These are phyloP conservation scores for Tephrocybe sp. DNA, from an alignment of 768 basidiomycete genomes.

Conservation along the genomic window DNA sequence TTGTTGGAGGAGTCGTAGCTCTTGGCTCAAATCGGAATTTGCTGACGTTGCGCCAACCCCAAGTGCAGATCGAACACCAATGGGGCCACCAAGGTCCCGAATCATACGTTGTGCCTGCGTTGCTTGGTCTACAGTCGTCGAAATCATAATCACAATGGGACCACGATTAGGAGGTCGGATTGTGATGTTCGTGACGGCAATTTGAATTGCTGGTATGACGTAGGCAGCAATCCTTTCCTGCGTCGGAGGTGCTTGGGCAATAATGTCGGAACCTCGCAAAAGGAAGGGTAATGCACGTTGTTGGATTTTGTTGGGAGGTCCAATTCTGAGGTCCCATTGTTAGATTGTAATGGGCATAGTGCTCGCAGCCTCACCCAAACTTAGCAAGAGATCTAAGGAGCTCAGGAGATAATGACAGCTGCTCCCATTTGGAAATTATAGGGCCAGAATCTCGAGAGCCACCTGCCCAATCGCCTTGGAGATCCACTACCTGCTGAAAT, in stretches of 20 bases:
- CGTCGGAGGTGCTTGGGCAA: constrained; percentile 97
- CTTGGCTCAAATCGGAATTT: constrained; percentile 63
- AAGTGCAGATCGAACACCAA: constrained; percentile 87
- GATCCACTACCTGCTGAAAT: constrained; percentile 46
- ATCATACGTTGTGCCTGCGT: constrained; percentile 96
- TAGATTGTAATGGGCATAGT: constrained; percentile 4
- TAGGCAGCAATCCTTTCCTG: constrained; percentile 98
- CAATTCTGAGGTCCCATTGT: constrained; percentile 64
- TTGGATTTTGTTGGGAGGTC: constrained; percentile 98
- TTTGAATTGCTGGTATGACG: constrained; percentile 86
- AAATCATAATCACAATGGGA: constrained; percentile 88
- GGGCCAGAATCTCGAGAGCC: constrained; percentile 68
- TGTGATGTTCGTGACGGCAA: constrained; percentile 64
- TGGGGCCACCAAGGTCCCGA: constrained; percentile 88
- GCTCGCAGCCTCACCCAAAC: constrained; percentile 71
- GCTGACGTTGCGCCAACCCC: constrained; percentile 77
- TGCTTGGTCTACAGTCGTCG: constrained; percentile 97
- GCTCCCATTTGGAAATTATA: constrained; percentile 94
- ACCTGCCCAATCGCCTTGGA: constrained; percentile 53
- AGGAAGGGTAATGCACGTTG: constrained; percentile 95
- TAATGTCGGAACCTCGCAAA: constrained; percentile 91
- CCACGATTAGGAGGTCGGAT: constrained; percentile 65
- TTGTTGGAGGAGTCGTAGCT: constrained; percentile 81
- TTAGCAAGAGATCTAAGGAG: constrained; percentile 84
- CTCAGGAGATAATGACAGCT: constrained; percentile 81